Conservation (phyloP, 306 rosid species). For the Corylus avellana region DNA sequence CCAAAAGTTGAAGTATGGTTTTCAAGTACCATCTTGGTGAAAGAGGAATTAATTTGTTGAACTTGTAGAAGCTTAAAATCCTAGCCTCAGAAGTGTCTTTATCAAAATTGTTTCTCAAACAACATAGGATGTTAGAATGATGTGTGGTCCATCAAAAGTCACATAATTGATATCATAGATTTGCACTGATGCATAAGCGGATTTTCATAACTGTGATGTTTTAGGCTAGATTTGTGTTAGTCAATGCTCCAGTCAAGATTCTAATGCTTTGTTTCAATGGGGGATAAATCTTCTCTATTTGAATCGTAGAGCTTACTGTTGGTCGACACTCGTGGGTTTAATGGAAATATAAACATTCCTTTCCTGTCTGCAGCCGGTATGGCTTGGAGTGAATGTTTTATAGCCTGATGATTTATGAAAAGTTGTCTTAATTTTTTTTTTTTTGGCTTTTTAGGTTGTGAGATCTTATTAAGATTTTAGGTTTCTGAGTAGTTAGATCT, state of each 20-base stretch:
- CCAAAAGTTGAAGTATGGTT: background rate
- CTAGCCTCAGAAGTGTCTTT: constrained; percentile 3
- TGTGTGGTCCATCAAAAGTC: background rate
- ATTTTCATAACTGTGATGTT: background rate
- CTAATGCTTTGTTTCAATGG: constrained; percentile 1
- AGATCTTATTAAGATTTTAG: constrained; percentile 11
- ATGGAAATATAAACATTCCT: constrained; percentile 9
- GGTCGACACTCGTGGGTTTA: constrained; percentile 17
- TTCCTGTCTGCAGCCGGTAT: constrained; percentile 15
- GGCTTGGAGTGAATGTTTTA: constrained; percentile 17
- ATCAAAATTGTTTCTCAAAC: background rate
- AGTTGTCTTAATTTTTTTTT: background rate
- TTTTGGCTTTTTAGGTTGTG: background rate
- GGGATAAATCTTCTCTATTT: background rate
- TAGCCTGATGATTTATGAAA: constrained; percentile 4
- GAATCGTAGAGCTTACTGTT: background rate
- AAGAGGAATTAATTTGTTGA: constrained; percentile 8
- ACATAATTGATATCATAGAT: background rate
- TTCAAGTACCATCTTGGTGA: background rate
- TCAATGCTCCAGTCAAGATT: background rate
- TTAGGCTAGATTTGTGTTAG: background rate
- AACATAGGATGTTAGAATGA: background rate
- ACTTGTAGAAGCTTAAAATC: constrained; percentile 17
- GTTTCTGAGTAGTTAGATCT: constrained; percentile 11
- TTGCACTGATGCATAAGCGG: background rate